Evolutionary conservation across 345 rosid genomes (phyloP).

Genomic region (Lepidium sativum): DNA sequence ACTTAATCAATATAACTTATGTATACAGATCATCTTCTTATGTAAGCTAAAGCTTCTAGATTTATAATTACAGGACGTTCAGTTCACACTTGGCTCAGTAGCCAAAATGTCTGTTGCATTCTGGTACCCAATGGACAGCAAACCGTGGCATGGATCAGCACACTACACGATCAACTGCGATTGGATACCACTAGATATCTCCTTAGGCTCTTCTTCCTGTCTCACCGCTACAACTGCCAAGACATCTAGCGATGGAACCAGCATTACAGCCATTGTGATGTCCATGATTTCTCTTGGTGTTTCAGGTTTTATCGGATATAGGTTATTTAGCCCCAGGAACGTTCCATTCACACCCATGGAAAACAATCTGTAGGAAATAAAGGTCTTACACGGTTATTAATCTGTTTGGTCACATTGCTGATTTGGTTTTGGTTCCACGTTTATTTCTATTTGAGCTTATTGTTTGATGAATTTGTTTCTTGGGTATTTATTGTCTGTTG

Average conservation of each 20-base stretch:
- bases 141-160: constrained; percentile 78
- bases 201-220: constrained; percentile 31
- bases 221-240: constrained; percentile 26
- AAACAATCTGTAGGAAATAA: constrained; percentile 30
- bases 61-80: constrained; percentile 59
- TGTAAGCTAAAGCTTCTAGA: not conserved
- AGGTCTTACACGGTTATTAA: constrained; percentile 6
- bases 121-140: constrained; percentile 85
- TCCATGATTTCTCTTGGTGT: constrained; percentile 51
- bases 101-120: constrained; percentile 81
- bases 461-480: not conserved
- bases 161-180: constrained; percentile 83
- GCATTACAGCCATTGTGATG: constrained; percentile 54
- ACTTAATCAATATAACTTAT: not conserved
- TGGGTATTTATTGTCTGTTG: not conserved
- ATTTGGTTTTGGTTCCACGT: not conserved
- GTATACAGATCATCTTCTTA: not conserved
- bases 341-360: constrained; percentile 40
- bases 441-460: not conserved
- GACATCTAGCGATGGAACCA: constrained; percentile 42
- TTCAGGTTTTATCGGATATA: constrained; percentile 60
- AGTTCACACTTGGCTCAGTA: constrained; percentile 60
- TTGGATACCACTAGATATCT: constrained; percentile 66
- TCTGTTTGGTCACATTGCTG: not conserved
- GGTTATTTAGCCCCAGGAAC: constrained; percentile 27